A percentile compares a stretch with the other conserved stretches of the same genome.
These are phyloP conservation scores for Pythium oligandrum DNA, from an alignment of 352 stramenopile species.

Conservation along the genomic window DNA sequence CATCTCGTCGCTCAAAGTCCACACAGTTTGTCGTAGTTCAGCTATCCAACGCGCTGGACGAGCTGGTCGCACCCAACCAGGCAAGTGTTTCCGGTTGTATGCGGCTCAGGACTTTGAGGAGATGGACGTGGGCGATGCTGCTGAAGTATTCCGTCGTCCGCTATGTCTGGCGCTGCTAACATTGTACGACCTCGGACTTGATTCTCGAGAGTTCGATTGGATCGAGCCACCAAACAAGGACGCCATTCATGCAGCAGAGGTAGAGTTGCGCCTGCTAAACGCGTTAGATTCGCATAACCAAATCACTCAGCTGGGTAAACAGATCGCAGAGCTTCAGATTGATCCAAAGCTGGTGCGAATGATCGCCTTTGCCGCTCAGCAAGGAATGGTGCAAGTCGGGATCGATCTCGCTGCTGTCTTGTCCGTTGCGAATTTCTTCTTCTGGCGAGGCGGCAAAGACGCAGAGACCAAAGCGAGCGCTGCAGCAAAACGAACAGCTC, in stretches of 20 bases:
- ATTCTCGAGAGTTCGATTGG: conserved; percentile 17
- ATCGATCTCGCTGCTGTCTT: conserved; percentile 18
- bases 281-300: conserved; percentile 5
- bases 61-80: conserved; percentile 84
- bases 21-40: conserved; percentile 37
- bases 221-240: conserved; percentile 15
- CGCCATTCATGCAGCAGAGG: conserved; percentile 11
- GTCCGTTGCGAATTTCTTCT: conserved; percentile 15
- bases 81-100: conserved; percentile 87
- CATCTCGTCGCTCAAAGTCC: conserved; percentile 42
- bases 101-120: conserved; percentile 20
- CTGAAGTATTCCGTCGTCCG: conserved; percentile 21
- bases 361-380: conserved; percentile 9
- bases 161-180: conserved; percentile 21
- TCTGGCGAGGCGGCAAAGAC: conserved; percentile 15
- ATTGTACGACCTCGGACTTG: conserved; percentile 14
- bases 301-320: conserved; percentile 14
- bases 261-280: conserved; percentile 15
- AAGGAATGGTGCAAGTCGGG: conserved; percentile 5
- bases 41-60: conserved; percentile 24
- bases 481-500: conserved; percentile 10
- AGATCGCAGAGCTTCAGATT: conserved; percentile 16
- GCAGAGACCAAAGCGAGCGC: conserved; percentile 7
- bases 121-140: conserved; percentile 21
- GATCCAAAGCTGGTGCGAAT: conserved; percentile 19